A percentile compares a stretch with the other conserved stretches of the same genome.
Conservation (phyloP, 805 yeast genomes). For the Ogataea angusta region DNA sequence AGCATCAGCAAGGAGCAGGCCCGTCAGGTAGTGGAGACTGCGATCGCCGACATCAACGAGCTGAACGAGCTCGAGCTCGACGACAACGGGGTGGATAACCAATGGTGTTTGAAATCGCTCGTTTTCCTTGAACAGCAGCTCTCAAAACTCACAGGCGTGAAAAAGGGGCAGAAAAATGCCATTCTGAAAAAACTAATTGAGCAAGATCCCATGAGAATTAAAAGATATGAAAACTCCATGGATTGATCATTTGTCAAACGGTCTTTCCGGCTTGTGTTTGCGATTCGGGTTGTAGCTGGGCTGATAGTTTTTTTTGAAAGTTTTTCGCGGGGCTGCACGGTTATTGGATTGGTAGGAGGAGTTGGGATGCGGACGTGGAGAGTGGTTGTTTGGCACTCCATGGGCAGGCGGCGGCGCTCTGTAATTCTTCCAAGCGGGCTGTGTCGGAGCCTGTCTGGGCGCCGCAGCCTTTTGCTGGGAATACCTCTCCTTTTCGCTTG, state of each 20-base stretch:
- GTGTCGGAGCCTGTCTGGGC: not conserved
- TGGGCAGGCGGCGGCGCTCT: not conserved
- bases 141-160: slow-evolving; percentile 13
- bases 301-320: slow-evolving; percentile 3
- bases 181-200: slow-evolving; percentile 44
- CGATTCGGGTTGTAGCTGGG: slow-evolving; percentile 5
- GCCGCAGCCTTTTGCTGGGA: not conserved
- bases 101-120: slow-evolving; percentile 70
- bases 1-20: slow-evolving; percentile 28
- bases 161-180: slow-evolving; percentile 13
- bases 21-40: slow-evolving; percentile 38
- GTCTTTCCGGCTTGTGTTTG: slow-evolving; percentile 9
- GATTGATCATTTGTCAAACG: slow-evolving; percentile 1
- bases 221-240: slow-evolving; percentile 47
- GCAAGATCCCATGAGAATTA: slow-evolving; percentile 63
- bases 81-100: slow-evolving; percentile 59
- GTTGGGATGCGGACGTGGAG: slow-evolving; percentile 2
- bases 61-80: slow-evolving; percentile 71
- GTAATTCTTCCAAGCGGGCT: not conserved
- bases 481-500: slow-evolving; percentile 7
- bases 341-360: not conserved
- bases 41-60: slow-evolving; percentile 51
- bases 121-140: slow-evolving; percentile 44
- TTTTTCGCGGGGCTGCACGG: slow-evolving; percentile 5
- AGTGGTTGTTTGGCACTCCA: not conserved